A percentile compares a stretch with the other conserved stretches of the same genome.
Evolutionary conservation across 257 asterid species (phyloP).

Genomic region (Nicotiana tabacum): DNA sequence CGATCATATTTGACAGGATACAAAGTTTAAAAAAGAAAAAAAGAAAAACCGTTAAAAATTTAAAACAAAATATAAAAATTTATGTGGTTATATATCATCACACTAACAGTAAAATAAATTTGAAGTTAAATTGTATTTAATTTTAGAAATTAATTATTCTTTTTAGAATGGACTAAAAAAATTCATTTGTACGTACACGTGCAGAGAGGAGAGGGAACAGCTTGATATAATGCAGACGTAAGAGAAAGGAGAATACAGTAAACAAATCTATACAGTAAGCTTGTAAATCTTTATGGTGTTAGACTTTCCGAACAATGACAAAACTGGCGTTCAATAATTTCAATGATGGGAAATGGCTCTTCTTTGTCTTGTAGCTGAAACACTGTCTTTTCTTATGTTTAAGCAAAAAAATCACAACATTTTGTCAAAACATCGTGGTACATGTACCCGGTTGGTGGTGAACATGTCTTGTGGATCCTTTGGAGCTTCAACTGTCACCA

Average conservation of each 20-base stretch:
- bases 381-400: neutral
- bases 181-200: neutral
- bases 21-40: no score
- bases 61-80: no score
- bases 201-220: neutral
- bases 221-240: neutral
- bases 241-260: neutral
- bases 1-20: no score
- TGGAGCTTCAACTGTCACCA: constrained; percentile 9
- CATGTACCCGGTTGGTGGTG: neutral
- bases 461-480: neutral
- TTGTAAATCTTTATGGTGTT: neutral
- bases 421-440: neutral
- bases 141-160: no score
- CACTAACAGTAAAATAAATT: no score
- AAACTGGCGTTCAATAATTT: constrained; percentile 7
- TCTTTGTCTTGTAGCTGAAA: neutral
- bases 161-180: no score
- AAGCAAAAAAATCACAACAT: neutral
- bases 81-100: no score
- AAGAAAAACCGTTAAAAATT: no score
- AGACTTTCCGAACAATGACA: constrained; percentile 8
- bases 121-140: no score
- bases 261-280: constrained; percentile 8
- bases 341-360: neutral